phyloP scores from a whole-genome alignment of 257 asterid species.

The Ajuga chamaepitys region DNA sequence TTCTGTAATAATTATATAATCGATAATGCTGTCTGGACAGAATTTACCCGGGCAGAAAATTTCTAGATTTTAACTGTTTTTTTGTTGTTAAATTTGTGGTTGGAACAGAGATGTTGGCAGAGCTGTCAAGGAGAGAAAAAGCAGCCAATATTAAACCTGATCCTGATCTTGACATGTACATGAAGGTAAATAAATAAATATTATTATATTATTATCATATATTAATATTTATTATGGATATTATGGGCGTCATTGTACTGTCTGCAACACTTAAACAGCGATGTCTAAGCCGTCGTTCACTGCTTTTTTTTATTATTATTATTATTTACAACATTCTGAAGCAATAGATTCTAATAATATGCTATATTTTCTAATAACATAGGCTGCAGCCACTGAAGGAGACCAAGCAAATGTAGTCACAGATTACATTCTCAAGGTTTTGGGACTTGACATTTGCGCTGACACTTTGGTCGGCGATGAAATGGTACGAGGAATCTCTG shows the following conservation, averaged over 20 bases:
- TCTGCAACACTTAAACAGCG: too few relatives aligned
- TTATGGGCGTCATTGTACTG: too few relatives aligned
- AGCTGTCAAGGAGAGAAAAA: constrained; percentile 49
- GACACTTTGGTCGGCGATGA: constrained; percentile 60
- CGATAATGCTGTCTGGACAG: too few relatives aligned
- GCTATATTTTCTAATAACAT: background rate
- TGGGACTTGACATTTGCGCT: constrained; percentile 51
- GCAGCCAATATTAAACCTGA: constrained; percentile 53
- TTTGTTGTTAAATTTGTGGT: background rate
- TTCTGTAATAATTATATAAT: too few relatives aligned
- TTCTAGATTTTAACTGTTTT: background rate
- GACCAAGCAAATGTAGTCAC: constrained; percentile 45
- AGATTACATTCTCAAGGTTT: constrained; percentile 37
- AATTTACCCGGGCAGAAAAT: too few relatives aligned
- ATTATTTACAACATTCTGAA: too few relatives aligned
- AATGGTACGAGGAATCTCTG: constrained; percentile 49
- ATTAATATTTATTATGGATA: too few relatives aligned
- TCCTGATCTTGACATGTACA: constrained; percentile 43
- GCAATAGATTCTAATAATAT: too few relatives aligned
- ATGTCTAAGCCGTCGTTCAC: too few relatives aligned
- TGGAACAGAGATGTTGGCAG: constrained; percentile 64
- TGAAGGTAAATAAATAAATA: constrained; percentile 32
- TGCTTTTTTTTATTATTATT: too few relatives aligned
- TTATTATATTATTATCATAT: too few relatives aligned
- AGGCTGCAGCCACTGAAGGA: constrained; percentile 51